phyloP scores from a whole-genome alignment of 192 early-diverging fungal genomes.

The Linnemannia elongata region DNA sequence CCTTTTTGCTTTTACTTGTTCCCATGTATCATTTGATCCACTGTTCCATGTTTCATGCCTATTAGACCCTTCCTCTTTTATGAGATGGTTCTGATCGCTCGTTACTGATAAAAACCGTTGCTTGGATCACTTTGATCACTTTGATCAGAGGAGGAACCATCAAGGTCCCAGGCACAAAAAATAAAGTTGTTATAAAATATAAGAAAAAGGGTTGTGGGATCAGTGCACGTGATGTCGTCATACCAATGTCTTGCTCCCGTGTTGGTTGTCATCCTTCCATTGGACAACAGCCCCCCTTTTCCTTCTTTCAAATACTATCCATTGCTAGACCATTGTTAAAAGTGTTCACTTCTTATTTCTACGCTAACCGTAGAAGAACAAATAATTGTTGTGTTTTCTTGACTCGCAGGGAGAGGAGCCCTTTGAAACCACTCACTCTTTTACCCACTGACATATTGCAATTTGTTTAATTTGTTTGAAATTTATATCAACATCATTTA shows the following conservation, averaged over 20 bases:
- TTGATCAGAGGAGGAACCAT: background rate
- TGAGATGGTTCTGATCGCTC: background rate
- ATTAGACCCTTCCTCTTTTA: too few species aligned
- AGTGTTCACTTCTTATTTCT: too few species aligned
- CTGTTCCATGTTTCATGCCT: background rate
- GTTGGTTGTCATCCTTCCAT: constrained; percentile 2
- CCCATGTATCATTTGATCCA: too few species aligned
- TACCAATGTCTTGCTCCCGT: background rate
- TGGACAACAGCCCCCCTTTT: background rate
- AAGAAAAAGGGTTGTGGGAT: background rate
- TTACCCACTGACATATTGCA: background rate
- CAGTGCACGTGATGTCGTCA: background rate
- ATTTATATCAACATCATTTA: too few species aligned
- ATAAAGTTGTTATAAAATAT: background rate
- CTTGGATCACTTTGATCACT: background rate
- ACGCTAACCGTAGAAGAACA: too few species aligned
- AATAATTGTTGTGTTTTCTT: too few species aligned
- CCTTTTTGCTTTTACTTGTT: too few species aligned
- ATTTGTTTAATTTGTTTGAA: too few species aligned
- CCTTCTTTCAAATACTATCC: background rate
- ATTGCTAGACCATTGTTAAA: too few species aligned
- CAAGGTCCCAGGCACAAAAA: constrained; percentile 8
- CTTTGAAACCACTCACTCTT: too few species aligned
- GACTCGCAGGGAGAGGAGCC: too few species aligned
- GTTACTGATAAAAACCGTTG: background rate